Evolutionary conservation across 148 eudicot genomes (phyloP).

Genomic region (Linanthus parryae): DNA sequence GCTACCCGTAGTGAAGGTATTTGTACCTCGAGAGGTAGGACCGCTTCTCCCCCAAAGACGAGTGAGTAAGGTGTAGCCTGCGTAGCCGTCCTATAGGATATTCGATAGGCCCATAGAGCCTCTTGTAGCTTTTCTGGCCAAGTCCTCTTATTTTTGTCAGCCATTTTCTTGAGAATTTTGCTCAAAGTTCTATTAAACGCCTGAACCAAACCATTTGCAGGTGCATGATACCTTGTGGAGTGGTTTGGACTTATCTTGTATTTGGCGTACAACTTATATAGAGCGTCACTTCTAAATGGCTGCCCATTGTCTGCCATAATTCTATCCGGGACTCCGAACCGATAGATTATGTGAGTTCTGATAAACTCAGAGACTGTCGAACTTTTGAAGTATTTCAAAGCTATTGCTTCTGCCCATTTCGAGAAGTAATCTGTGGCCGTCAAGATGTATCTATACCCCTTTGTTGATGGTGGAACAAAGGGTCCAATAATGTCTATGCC

Average conservation of each 20-base stretch:
- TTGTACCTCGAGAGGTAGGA: neutral
- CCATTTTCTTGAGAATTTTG: neutral
- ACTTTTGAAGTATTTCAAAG: neutral
- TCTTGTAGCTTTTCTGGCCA: neutral
- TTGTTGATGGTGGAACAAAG: too few relatives aligned
- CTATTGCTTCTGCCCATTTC: neutral
- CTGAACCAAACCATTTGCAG: neutral
- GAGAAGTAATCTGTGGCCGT: too few relatives aligned
- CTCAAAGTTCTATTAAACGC: neutral
- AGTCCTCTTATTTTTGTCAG: neutral
- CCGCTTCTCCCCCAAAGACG: neutral
- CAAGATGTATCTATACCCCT: too few relatives aligned
- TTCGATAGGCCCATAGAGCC: neutral
- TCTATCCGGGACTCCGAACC: neutral
- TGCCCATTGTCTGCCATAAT: neutral
- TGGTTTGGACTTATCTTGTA: constrained; percentile 1
- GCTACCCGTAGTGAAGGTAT: neutral
- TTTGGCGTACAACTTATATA: constrained; percentile 1
- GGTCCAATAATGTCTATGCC: too few relatives aligned
- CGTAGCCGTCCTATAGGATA: neutral
- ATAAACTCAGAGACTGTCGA: neutral
- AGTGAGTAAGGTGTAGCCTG: neutral
- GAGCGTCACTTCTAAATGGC: neutral
- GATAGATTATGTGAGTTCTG: neutral
- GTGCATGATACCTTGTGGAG: neutral